A percentile compares a stretch with the other conserved stretches of the same genome.
These are phyloP conservation scores for Phytophthora palmivora DNA, from an alignment of 352 stramenopile species.

Conservation along the genomic window DNA sequence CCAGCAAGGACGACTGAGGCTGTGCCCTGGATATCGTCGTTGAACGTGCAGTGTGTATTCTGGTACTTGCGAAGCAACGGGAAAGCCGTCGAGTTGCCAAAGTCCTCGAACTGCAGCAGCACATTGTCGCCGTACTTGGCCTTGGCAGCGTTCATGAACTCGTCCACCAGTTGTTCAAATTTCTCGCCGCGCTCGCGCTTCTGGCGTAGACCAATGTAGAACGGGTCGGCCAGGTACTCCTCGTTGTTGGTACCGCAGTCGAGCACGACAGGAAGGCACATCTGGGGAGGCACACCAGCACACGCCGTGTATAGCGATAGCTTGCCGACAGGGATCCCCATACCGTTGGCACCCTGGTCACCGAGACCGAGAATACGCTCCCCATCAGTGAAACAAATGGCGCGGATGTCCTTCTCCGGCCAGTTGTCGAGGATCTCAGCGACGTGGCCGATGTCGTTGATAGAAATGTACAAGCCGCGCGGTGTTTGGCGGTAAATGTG, in stretches of 20 bases:
- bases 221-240: conserved; percentile 90
- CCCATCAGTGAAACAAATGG: conserved; percentile 98
- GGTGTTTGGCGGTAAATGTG: conserved; percentile 91
- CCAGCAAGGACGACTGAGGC: conserved; percentile 81
- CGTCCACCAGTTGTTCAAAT: conserved; percentile 96
- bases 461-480: conserved; percentile 92
- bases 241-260: conserved; percentile 98
- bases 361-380: conserved; percentile 96
- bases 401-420: conserved; percentile 95
- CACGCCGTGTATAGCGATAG: conserved; percentile 95
- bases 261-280: conserved; percentile 94
- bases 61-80: conserved; percentile 86
- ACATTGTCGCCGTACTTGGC: conserved; percentile 88
- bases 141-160: conserved; percentile 96
- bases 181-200: conserved; percentile 87
- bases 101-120: conserved; percentile 91
- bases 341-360: conserved; percentile 92
- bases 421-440: conserved; percentile 95
- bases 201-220: conserved; percentile 95
- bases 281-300: conserved; percentile 92
- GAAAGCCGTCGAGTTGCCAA: conserved; percentile 90
- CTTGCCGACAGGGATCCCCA: conserved; percentile 96
- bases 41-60: conserved; percentile 91
- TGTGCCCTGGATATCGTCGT: conserved; percentile 97
- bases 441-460: conserved; percentile 85